Evolutionary conservation across 768 basidiomycete genomes (phyloP).

Genomic region (Boletus rex-veris): DNA sequence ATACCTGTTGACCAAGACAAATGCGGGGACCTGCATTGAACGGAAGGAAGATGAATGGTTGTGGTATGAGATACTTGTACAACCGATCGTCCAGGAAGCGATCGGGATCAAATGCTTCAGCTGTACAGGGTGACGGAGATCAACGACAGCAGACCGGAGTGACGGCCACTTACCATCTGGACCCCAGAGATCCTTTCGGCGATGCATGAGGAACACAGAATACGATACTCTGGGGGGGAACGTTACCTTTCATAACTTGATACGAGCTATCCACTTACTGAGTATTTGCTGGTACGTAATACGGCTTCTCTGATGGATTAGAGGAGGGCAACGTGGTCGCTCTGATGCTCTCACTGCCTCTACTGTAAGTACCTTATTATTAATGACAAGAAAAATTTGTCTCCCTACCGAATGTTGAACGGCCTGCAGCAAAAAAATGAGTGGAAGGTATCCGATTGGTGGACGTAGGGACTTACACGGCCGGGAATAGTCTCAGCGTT

Average conservation of each 20-base stretch:
- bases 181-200: slow-evolving; percentile 65
- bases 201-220: slow-evolving; percentile 63
- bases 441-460: not conserved
- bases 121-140: slow-evolving; percentile 29
- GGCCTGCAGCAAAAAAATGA: slow-evolving; percentile 29
- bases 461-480: slow-evolving; percentile 32
- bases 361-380: not conserved
- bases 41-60: slow-evolving; percentile 69
- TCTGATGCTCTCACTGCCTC: slow-evolving; percentile 42
- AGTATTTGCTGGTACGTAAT: slow-evolving; percentile 41
- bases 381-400: not conserved
- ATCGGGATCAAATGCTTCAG: slow-evolving; percentile 67
- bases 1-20: slow-evolving; percentile 52
- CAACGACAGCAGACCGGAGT: not conserved
- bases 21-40: slow-evolving; percentile 58
- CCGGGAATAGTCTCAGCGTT: slow-evolving; percentile 53
- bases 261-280: slow-evolving; percentile 12
- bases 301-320: slow-evolving; percentile 16
- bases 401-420: slow-evolving; percentile 44
- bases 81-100: slow-evolving; percentile 65
- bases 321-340: slow-evolving; percentile 44
- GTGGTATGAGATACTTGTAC: slow-evolving; percentile 56
- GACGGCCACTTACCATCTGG: slow-evolving; percentile 50
- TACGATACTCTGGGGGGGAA: slow-evolving; percentile 35
- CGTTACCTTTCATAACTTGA: not conserved